phyloP scores from a whole-genome alignment of 768 basidiomycete genomes.

The Naganishia friedmannii region DNA sequence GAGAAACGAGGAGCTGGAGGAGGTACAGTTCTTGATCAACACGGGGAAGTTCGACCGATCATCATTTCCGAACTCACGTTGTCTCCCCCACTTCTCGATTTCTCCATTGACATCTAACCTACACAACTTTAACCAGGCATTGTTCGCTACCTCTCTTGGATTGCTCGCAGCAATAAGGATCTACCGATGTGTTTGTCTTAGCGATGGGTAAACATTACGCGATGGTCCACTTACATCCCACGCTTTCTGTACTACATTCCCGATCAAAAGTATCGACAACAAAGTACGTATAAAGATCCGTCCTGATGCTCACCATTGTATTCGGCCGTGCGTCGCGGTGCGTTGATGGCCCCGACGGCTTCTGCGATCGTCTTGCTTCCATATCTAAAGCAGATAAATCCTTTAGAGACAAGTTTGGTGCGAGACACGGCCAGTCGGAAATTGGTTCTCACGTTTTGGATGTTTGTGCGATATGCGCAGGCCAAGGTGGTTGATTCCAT shows the following conservation, averaged over 20 bases:
- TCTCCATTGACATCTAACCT: slow-evolving; percentile 54
- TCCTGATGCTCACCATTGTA: slow-evolving; percentile 43
- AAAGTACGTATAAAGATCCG: slow-evolving; percentile 17
- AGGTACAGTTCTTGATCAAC: slow-evolving; percentile 34
- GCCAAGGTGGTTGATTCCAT: slow-evolving; percentile 49
- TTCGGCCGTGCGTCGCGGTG: slow-evolving; percentile 53
- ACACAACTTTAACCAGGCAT: slow-evolving; percentile 51
- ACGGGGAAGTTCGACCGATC: not conserved
- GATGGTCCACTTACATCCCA: slow-evolving; percentile 47
- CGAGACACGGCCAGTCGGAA: not conserved
- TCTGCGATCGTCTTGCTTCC: slow-evolving; percentile 55
- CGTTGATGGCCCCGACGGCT: slow-evolving; percentile 56
- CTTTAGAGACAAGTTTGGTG: not conserved
- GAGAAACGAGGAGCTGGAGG: slow-evolving; percentile 55
- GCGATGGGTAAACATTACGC: not conserved
- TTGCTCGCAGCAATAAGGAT: slow-evolving; percentile 47
- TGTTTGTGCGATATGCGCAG: slow-evolving; percentile 47
- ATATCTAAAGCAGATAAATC: slow-evolving; percentile 35
- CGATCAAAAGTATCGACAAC: not conserved
- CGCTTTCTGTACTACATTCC: slow-evolving; percentile 48
- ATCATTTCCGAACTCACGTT: slow-evolving; percentile 32
- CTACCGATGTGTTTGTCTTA: slow-evolving; percentile 26
- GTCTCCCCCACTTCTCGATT: slow-evolving; percentile 50
- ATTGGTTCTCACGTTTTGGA: slow-evolving; percentile 43
- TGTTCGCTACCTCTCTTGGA: slow-evolving; percentile 49